A percentile compares a stretch with the other conserved stretches of the same genome.
phyloP scores from a whole-genome alignment of 139 green algal genomes.

The Volvox africanus region DNA sequence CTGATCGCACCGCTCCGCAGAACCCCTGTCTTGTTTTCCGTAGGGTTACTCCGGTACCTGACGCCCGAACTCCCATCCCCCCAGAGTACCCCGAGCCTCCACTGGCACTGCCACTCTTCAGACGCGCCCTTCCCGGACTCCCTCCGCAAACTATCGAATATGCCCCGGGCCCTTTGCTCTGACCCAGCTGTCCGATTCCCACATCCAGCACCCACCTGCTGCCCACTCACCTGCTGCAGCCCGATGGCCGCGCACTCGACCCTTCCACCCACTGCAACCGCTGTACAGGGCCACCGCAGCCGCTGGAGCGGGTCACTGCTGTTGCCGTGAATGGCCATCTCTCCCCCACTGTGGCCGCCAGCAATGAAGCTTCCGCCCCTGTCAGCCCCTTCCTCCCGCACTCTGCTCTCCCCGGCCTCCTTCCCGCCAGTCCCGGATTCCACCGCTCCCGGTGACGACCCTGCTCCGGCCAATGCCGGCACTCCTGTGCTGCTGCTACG shows the following conservation, averaged over 20 bases:
- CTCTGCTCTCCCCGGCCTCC: background rate
- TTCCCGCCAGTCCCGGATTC: background rate
- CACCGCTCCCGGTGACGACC: background rate
- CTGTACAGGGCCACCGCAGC: constrained; percentile 20
- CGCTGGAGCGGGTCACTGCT: background rate
- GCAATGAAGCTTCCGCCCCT: background rate
- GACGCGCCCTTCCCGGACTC: background rate
- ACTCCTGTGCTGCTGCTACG: background rate
- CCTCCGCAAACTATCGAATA: too few relatives aligned
- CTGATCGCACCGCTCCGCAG: too few relatives aligned
- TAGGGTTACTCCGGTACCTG: too few relatives aligned
- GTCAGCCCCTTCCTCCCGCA: background rate
- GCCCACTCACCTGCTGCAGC: constrained; percentile 13
- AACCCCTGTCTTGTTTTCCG: too few relatives aligned
- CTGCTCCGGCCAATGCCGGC: background rate
- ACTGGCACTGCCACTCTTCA: background rate
- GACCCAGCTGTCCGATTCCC: background rate
- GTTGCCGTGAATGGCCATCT: background rate
- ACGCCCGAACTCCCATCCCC: too few relatives aligned
- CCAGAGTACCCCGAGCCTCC: too few relatives aligned
- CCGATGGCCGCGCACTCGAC: constrained; percentile 22
- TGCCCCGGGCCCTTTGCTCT: too few relatives aligned
- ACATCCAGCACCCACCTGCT: background rate
- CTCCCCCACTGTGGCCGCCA: background rate
- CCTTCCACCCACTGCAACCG: background rate